Percentiles rank a stretch among this genome's conserved stretches.
These are phyloP conservation scores for Porogramme epimiltina DNA, from an alignment of 1,284 basidiomycete genomes.

Conservation along the genomic window DNA sequence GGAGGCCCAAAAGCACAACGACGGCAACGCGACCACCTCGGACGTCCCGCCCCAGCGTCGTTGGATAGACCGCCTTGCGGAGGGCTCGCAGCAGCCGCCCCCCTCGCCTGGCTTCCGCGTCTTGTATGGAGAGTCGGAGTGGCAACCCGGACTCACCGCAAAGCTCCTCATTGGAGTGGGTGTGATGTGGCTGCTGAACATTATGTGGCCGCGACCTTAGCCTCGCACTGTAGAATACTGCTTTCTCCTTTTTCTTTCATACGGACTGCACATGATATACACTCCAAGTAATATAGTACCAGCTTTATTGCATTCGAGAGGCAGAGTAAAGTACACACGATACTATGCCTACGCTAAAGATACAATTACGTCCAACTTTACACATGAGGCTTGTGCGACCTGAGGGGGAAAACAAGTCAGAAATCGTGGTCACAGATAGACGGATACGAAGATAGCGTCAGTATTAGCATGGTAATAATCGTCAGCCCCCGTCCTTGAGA, in stretches of 20 bases:
- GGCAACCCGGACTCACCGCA: constrained; percentile 36
- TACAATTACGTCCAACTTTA: background rate
- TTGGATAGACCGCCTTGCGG: constrained; percentile 60
- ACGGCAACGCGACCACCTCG: constrained; percentile 23
- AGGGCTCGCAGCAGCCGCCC: constrained; percentile 31
- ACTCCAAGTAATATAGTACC: constrained; percentile 10
- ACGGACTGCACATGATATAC: background rate
- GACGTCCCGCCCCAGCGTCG: constrained; percentile 39
- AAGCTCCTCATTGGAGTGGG: constrained; percentile 37
- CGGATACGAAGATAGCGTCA: constrained; percentile 44
- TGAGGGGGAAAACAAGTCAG: constrained; percentile 4
- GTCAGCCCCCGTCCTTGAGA: constrained; percentile 72
- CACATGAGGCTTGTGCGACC: no score
- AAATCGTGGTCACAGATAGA: no score
- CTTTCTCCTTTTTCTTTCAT: background rate
- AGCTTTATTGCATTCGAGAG: constrained; percentile 3
- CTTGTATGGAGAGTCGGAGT: constrained; percentile 35
- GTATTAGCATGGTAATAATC: constrained; percentile 84
- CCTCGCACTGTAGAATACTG: constrained; percentile 1
- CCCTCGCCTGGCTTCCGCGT: constrained; percentile 31
- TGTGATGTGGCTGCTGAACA: constrained; percentile 59
- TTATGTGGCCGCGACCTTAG: constrained; percentile 51
- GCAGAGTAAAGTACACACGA: background rate
- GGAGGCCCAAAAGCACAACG: constrained; percentile 22
- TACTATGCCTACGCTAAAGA: background rate